phyloP scores from a whole-genome alignment of 148 eudicot species.

The Silene uniflora region DNA sequence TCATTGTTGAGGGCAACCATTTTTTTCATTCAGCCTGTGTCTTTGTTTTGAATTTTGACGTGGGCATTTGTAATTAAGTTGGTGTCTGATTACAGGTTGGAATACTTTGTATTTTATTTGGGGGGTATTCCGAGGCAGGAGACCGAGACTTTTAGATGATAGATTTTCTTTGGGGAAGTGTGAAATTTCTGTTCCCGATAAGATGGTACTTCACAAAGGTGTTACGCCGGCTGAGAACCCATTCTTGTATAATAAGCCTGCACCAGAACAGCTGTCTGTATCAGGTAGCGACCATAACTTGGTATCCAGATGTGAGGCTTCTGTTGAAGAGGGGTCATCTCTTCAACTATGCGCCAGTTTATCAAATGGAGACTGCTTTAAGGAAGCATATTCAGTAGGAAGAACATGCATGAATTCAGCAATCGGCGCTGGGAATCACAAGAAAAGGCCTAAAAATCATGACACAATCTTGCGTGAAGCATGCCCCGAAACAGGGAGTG shows the following conservation, averaged over 20 bases:
- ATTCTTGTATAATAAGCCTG: constrained; percentile 31
- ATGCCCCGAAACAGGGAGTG: constrained; percentile 13
- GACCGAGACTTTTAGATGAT: constrained; percentile 32
- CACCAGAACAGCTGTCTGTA: constrained; percentile 30
- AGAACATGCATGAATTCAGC: constrained; percentile 15
- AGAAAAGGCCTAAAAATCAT: constrained; percentile 23
- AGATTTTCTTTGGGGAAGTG: constrained; percentile 28
- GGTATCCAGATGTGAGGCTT: constrained; percentile 25
- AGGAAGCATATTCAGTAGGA: constrained; percentile 24
- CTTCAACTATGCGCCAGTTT: constrained; percentile 25
- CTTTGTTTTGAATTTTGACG: not conserved
- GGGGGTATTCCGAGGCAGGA: constrained; percentile 84
- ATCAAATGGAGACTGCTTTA: constrained; percentile 36
- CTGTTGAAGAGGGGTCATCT: constrained; percentile 28
- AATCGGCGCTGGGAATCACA: constrained; percentile 27
- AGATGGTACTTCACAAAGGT: constrained; percentile 19
- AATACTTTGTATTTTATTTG: constrained; percentile 75
- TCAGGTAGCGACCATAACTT: constrained; percentile 17
- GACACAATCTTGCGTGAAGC: constrained; percentile 27
- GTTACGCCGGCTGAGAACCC: constrained; percentile 33
- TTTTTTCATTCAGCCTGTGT: constrained; percentile 2
- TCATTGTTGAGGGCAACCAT: constrained; percentile 1
- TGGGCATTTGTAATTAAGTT: constrained; percentile 1
- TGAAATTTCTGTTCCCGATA: constrained; percentile 22
- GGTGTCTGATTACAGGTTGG: constrained; percentile 61